Evolutionary conservation across 2,329 filamentous ascomycete genomes (phyloP).

Genomic region (Aspergillus flavus): DNA sequence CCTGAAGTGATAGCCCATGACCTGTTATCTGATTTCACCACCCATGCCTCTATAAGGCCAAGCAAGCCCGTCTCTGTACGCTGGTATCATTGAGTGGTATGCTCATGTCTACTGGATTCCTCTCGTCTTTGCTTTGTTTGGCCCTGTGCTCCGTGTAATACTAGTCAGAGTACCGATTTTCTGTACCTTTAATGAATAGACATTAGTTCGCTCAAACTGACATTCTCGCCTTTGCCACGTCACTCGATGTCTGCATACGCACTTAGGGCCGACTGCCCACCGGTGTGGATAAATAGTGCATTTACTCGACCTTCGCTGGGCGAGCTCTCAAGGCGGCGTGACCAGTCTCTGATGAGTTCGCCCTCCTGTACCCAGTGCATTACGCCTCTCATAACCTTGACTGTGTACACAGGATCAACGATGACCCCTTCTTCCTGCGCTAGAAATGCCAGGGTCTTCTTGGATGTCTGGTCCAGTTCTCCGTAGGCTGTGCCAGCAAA

Average conservation of each 20-base stretch:
- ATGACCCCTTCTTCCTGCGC: conserved; percentile 33
- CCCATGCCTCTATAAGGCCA: neutral
- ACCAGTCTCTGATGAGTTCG: conserved; percentile 21
- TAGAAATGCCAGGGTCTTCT: conserved; percentile 25
- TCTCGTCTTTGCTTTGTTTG: conserved; percentile 23
- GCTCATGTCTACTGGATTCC: conserved; percentile 1
- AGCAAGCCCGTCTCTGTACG: neutral
- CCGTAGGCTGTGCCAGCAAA: conserved; percentile 38
- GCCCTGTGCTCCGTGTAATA: conserved; percentile 27
- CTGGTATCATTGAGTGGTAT: neutral
- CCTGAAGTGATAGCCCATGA: conserved; percentile 3
- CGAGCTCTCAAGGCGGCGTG: neutral
- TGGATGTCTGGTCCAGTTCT: conserved; percentile 30
- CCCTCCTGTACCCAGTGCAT: conserved; percentile 28
- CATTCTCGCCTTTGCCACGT: conserved; percentile 11
- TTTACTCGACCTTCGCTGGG: conserved; percentile 24
- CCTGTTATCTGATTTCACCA: neutral
- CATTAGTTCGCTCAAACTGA: neutral
- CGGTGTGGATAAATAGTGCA: conserved; percentile 41
- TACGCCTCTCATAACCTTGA: conserved; percentile 35
- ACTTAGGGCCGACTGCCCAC: conserved; percentile 37
- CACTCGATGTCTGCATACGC: conserved; percentile 31
- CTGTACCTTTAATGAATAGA: conserved; percentile 23
- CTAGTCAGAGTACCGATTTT: conserved; percentile 29
- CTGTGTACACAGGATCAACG: conserved; percentile 41